Evolutionary conservation across 2,329 filamentous ascomycete genomes (phyloP).

Genomic region (Botrytis fabae): DNA sequence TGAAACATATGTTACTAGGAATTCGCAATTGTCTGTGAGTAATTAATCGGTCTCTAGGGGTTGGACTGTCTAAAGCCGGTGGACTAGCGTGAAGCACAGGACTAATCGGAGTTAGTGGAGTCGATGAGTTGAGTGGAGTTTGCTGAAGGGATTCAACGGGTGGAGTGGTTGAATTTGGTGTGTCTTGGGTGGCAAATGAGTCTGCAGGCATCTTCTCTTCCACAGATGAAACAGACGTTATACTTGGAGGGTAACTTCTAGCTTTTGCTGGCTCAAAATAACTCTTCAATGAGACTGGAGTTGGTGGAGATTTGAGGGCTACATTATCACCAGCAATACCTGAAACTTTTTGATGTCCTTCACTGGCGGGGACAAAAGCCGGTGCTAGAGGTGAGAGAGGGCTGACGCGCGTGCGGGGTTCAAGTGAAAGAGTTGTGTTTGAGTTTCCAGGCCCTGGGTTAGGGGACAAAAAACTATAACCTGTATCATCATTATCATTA

Average conservation of each 20-base stretch:
- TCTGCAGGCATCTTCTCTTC: not conserved
- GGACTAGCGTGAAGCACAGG: not conserved
- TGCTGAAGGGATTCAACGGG: not conserved
- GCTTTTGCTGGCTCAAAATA: not conserved
- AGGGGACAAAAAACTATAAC: not conserved
- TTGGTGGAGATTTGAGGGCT: not conserved
- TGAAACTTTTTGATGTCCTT: not conserved
- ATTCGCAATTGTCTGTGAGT: not conserved
- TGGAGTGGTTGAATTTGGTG: not conserved
- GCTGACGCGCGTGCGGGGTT: not conserved
- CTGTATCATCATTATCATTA: not conserved
- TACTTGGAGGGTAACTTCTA: not conserved
- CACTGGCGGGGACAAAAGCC: not conserved
- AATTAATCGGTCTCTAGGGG: not conserved
- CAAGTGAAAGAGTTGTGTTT: not conserved
- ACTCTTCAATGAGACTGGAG: not conserved
- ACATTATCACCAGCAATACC: not conserved
- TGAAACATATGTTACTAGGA: not conserved
- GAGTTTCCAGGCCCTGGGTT: not conserved
- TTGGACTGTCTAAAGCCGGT: not conserved
- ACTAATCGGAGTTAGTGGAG: not conserved
- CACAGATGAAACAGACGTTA: not conserved
- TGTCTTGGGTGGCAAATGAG: not conserved
- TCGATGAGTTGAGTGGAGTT: not conserved
- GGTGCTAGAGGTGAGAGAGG: not conserved